Conservation (phyloP, 106 monocot genomes). For the Dioscorea zingiberensis region DNA sequence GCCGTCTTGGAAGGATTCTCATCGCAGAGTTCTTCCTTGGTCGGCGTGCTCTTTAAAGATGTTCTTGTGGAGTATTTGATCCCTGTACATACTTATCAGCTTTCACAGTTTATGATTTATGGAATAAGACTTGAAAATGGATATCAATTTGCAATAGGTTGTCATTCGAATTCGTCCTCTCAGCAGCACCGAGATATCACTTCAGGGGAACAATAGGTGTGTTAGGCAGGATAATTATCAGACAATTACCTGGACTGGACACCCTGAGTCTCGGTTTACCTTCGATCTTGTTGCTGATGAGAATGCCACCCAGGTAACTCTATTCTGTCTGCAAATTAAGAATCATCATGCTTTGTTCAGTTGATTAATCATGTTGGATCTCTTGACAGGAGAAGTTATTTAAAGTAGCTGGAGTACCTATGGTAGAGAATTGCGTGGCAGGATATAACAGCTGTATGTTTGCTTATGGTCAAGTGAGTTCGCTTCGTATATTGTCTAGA, state of each 20-base stretch:
- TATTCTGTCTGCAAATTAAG: background rate
- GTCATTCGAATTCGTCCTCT: constrained; percentile 80
- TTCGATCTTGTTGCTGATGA: constrained; percentile 94
- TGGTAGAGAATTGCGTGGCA: constrained; percentile 91
- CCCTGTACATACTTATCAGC: background rate
- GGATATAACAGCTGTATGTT: constrained; percentile 99
- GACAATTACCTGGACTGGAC: constrained; percentile 77
- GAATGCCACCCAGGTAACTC: constrained; percentile 66
- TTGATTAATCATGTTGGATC: background rate
- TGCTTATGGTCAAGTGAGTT: constrained; percentile 92
- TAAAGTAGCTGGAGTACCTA: constrained; percentile 84
- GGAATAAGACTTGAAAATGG: background rate
- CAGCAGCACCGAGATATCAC: constrained; percentile 61
- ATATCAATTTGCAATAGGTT: constrained; percentile 32
- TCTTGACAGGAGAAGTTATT: constrained; percentile 72
- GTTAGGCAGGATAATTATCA: constrained; percentile 75
- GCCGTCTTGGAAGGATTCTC: background rate
- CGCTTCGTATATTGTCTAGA: background rate
- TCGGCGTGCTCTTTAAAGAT: background rate
- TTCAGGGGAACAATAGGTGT: constrained; percentile 74
- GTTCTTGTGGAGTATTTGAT: background rate
- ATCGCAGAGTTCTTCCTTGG: background rate
- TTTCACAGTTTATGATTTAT: background rate
- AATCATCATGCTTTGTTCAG: background rate
- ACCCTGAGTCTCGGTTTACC: constrained; percentile 90